Evolutionary conservation across 2,329 filamentous ascomycete species (phyloP), one percentile per base, ranked within the genome.

Genomic region (Zasmidium angulare): DNA sequence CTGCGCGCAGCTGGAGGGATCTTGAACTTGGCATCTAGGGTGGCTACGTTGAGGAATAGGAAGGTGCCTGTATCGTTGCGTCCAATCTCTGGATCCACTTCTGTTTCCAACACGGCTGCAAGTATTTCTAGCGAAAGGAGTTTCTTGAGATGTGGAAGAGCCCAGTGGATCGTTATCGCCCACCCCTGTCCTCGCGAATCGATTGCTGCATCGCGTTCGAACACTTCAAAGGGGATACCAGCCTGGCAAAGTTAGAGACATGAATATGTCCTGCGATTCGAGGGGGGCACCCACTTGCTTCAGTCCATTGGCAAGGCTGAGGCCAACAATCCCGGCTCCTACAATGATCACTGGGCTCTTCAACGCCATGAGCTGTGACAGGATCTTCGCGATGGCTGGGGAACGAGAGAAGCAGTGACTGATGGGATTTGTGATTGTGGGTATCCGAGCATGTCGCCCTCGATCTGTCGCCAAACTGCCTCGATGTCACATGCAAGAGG

Each of bases 301-400:
- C 12, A 47, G 36, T 14, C 43, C 31, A 29, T 47, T 29, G n/a
- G 52, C 52, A 7, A 55, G 52, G 11, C 10, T 46, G 14, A 55
- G 43, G 4, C 52, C 52, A 14, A 21, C 31, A 10, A 55, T 46
- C 12, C 52, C 52, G 22, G 52, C 31, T 26, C 52, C 52, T 20
- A 55, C 26, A 23, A 55, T 55, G 22, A 55, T 46, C 24, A 55
- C 43, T 6, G 54, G 54, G n/a, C n/a, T n/a, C n/a, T n/a, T n/a
- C n/a, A n/a, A n/a, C n/a, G n/a, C n/a, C n/a, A 9, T 14, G 14
- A 7, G 29, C 14, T 36, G 29, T 36, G 7, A 7, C 29, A 36
- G 14, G 14, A 7, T 36, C 7, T 36, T 36, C 29, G 29, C 29
- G 14, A n/a, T n/a, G n/a, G n/a, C n/a, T n/a, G n/a, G n/a, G n/a